These are phyloP conservation scores for Aphanomyces cochlioides DNA, from an alignment of 352 stramenopile species.

Conservation along the genomic window DNA sequence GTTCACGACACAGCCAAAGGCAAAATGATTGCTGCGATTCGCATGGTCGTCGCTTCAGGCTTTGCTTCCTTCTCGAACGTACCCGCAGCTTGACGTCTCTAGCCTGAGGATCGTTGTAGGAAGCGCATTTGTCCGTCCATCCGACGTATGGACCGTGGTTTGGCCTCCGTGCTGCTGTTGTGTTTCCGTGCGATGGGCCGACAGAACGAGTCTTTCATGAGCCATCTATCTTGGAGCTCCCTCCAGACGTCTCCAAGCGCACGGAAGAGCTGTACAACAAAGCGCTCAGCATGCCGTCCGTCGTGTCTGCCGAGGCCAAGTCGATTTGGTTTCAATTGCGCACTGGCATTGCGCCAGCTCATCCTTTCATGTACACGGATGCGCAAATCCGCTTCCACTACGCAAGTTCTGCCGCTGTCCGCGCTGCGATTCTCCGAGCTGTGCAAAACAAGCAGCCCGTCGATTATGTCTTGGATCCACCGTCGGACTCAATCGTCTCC, in stretches of 20 bases:
- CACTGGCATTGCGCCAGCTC: constrained; percentile 53
- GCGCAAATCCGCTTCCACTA: constrained; percentile 75
- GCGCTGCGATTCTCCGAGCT: constrained; percentile 40
- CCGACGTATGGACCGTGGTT: constrained; percentile 62
- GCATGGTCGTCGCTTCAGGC: constrained; percentile 50
- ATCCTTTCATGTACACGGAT: constrained; percentile 55
- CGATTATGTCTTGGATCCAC: constrained; percentile 47
- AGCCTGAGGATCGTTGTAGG: constrained; percentile 30
- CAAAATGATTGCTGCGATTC: constrained; percentile 74
- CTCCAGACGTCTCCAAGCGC: neutral
- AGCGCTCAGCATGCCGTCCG: constrained; percentile 1
- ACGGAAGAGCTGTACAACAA: constrained; percentile 15
- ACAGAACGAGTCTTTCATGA: constrained; percentile 5
- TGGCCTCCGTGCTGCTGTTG: constrained; percentile 57
- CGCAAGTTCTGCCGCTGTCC: constrained; percentile 53
- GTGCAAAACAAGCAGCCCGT: constrained; percentile 36
- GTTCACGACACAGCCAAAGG: constrained; percentile 54
- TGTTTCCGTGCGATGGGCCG: constrained; percentile 43
- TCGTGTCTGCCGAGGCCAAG: constrained; percentile 25
- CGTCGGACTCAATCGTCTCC: constrained; percentile 37
- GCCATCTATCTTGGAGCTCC: neutral
- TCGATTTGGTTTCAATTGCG: constrained; percentile 53
- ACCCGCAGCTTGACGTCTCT: neutral
- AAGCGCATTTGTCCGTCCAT: constrained; percentile 63
- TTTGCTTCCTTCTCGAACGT: constrained; percentile 25